Conservation (phyloP, 768 basidiomycete genomes). For the Phlebiopsis flavidoalba region DNA sequence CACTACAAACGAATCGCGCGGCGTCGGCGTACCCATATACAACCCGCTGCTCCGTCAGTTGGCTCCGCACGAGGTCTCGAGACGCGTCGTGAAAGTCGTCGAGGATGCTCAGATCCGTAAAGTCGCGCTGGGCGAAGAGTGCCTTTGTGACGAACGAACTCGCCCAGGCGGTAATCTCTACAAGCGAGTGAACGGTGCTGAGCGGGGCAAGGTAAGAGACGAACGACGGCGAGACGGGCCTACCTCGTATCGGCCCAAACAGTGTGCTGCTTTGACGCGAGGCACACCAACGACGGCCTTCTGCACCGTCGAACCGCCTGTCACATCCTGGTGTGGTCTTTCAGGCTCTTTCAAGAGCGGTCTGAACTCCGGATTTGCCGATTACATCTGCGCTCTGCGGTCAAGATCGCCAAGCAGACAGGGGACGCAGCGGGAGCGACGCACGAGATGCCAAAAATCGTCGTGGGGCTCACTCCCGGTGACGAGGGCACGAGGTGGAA, state of each 20-base stretch:
- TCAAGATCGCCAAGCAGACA: not conserved
- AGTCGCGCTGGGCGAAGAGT: slow-evolving; percentile 69
- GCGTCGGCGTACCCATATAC: slow-evolving; percentile 89
- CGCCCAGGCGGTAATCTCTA: slow-evolving; percentile 91
- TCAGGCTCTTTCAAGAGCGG: slow-evolving; percentile 74
- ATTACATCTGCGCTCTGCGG: slow-evolving; percentile 61
- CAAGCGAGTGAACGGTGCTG: not conserved
- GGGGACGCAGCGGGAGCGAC: slow-evolving; percentile 22
- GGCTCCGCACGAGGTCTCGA: slow-evolving; percentile 73
- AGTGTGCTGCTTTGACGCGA: slow-evolving; percentile 88
- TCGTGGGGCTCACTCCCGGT: slow-evolving; percentile 64
- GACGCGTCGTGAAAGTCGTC: slow-evolving; percentile 76
- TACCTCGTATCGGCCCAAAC: slow-evolving; percentile 92
- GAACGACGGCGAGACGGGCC: not conserved
- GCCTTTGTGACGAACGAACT: slow-evolving; percentile 91
- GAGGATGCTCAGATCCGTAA: slow-evolving; percentile 82
- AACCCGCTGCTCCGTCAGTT: slow-evolving; percentile 90
- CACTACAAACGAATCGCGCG: too few species aligned
- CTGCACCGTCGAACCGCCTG: slow-evolving; percentile 95
- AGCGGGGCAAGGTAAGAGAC: not conserved
- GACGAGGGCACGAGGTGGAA: slow-evolving; percentile 80
- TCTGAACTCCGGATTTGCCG: slow-evolving; percentile 84
- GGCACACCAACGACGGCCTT: slow-evolving; percentile 95
- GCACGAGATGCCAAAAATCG: slow-evolving; percentile 95
- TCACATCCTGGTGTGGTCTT: slow-evolving; percentile 82